A percentile compares a stretch with the other conserved stretches of the same genome.
These are phyloP conservation scores for Colletotrichum truncatum DNA, from an alignment of 2,329 filamentous ascomycete species.

Conservation along the genomic window DNA sequence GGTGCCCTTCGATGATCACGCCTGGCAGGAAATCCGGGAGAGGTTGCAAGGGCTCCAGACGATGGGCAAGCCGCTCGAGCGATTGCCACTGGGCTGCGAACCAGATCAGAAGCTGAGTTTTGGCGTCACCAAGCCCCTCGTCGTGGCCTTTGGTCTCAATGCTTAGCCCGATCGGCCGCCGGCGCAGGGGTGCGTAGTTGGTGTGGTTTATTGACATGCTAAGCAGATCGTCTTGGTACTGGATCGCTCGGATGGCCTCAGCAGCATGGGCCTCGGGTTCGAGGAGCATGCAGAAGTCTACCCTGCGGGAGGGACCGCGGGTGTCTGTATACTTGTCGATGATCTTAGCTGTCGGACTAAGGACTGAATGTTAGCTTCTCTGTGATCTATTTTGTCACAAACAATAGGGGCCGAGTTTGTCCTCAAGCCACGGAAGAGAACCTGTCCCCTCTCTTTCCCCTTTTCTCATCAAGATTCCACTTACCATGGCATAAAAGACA, in stretches of 20 bases:
- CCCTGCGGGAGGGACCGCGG: neutral
- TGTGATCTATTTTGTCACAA: no score
- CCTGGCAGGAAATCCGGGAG: conserved; percentile 7
- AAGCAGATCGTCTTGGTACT: neutral
- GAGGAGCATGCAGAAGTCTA: neutral
- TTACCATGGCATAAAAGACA: neutral
- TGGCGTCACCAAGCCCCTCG: neutral
- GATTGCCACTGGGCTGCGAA: conserved; percentile 8
- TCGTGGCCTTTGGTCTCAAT: conserved; percentile 14
- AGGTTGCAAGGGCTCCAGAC: neutral
- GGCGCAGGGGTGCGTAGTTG: neutral
- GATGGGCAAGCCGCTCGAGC: neutral
- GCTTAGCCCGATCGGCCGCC: neutral
- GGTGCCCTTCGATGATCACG: conserved; percentile 1
- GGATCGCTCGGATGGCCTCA: neutral
- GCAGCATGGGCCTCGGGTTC: neutral
- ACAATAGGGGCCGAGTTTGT: no score
- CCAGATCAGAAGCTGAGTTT: conserved; percentile 2
- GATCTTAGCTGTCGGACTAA: neutral
- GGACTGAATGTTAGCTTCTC: no score
- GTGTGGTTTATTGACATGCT: conserved; percentile 12
- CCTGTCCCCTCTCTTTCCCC: no score
- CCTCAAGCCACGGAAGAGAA: no score
- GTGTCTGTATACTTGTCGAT: neutral
- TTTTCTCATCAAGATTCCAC: no score